phyloP scores from a whole-genome alignment of 306 rosid genomes.

The Fragaria nilgerrensis region DNA sequence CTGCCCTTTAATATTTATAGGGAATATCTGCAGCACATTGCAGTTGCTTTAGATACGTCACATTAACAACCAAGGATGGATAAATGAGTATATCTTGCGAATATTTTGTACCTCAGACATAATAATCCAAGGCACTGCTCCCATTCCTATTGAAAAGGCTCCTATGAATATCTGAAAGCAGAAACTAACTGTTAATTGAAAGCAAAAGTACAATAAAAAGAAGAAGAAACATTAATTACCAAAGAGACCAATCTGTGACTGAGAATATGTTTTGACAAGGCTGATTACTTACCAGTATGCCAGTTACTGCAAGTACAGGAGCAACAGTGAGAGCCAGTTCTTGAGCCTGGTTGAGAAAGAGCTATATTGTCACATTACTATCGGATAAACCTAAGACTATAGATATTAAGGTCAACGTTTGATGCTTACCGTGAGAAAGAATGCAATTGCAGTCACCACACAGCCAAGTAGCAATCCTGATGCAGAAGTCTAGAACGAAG shows the following conservation, averaged over 20 bases:
- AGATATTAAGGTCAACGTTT: slow-evolving; percentile 2
- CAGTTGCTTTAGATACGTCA: neutral
- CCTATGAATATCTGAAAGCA: slow-evolving; percentile 62
- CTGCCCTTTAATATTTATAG: slow-evolving; percentile 74
- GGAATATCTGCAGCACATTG: slow-evolving; percentile 65
- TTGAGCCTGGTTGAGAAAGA: slow-evolving; percentile 51
- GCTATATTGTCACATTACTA: slow-evolving; percentile 11
- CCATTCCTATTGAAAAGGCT: slow-evolving; percentile 86
- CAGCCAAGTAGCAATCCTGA: slow-evolving; percentile 67
- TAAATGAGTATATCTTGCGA: neutral
- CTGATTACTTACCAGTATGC: slow-evolving; percentile 60
- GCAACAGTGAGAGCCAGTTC: slow-evolving; percentile 42
- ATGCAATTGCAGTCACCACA: slow-evolving; percentile 55
- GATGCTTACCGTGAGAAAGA: slow-evolving; percentile 64
- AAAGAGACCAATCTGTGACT: neutral
- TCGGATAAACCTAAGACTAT: neutral
- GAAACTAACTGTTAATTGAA: neutral
- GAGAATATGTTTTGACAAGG: slow-evolving; percentile 5
- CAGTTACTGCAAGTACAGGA: slow-evolving; percentile 65
- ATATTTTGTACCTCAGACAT: slow-evolving; percentile 79
- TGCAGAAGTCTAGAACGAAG: slow-evolving; percentile 52
- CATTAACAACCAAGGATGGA: neutral
- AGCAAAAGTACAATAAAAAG: neutral
- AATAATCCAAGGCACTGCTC: slow-evolving; percentile 94
- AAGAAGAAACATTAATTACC: neutral